These are phyloP conservation scores for Arbutus unedo DNA, from an alignment of 148 eudicot species.

Conservation along the genomic window DNA sequence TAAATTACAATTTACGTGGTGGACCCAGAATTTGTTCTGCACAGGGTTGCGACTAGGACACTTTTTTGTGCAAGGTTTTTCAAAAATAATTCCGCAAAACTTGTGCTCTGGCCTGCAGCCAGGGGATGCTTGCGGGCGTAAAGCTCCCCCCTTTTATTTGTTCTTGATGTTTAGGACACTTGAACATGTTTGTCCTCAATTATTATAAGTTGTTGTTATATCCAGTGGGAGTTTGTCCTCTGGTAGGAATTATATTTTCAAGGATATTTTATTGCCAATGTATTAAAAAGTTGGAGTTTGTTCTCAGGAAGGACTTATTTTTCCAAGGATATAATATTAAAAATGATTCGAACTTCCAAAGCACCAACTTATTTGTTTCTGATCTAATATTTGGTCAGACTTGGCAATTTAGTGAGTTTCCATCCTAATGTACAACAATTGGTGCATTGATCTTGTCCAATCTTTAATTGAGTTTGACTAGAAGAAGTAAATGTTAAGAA, in stretches of 20 bases:
- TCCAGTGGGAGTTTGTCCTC: background rate
- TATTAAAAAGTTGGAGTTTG: background rate
- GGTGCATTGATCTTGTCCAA: background rate
- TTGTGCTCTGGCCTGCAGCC: background rate
- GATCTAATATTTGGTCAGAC: background rate
- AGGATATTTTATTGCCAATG: background rate
- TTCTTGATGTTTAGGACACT: background rate
- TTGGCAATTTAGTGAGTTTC: background rate
- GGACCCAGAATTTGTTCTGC: background rate
- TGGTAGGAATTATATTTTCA: background rate
- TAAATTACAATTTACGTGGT: background rate
- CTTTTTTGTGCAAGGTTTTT: background rate
- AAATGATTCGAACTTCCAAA: background rate
- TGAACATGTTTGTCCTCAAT: background rate
- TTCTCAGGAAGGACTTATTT: too few relatives aligned
- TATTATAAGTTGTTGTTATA: background rate
- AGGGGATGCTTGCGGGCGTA: background rate
- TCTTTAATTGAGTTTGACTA: background rate
- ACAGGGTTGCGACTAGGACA: background rate
- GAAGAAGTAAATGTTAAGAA: background rate
- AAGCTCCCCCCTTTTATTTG: background rate
- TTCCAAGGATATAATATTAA: too few relatives aligned
- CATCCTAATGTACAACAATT: background rate
- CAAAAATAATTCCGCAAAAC: background rate
- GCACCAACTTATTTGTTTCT: background rate